Evolutionary conservation across 2,329 filamentous ascomycete species (phyloP), one percentile per base, ranked within the genome.

Genomic region (Trichoderma sp.): DNA sequence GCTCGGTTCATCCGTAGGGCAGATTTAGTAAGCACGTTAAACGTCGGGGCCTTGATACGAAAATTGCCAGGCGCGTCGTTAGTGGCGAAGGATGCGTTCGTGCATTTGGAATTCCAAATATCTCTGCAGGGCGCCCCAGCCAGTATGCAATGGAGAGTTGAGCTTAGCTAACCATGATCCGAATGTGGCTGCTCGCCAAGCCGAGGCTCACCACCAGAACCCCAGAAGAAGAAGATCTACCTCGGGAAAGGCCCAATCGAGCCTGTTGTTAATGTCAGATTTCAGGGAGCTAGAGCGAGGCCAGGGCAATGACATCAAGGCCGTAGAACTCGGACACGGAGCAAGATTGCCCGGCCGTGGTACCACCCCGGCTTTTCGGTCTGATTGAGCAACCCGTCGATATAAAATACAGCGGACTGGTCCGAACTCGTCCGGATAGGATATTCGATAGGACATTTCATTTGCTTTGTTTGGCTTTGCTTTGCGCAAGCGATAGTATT

Each of bases 391-490:
- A 35, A 11, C 45, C 65, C 65, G 65, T 35, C 29, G 41, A 68
- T 21, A 21, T 21, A 21, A 9, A 53, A 29, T n/a, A 53, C 29
- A 35, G n/a, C 50, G 50, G 9, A 29, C 45, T 16, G 14, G 45
- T 24, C 65, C 65, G 65, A 68, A 33, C 65, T 68, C 65, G 65
- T 68, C 65, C 65, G 65, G 41, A 31, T 56, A 56, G 50, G 50
- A 24, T 24, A 56, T 56, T 7, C 1, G 50, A 56, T 24, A 24
- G 50, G 50, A 24, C 14, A 56, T 12, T 56, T 21, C 3, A 41
- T 41, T 41, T n/a, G 8, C 7, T 45, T 45, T 8, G 14, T 18
- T 6, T 41, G 8, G 41, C 50, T 24, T 2, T 56, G 50, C 11
- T 56, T 56, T 56, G 50, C 50, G 21, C 50, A 56, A 56, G 21